These are phyloP conservation scores for Mycena rebaudengoi DNA, from an alignment of 768 basidiomycete genomes.

Conservation along the genomic window DNA sequence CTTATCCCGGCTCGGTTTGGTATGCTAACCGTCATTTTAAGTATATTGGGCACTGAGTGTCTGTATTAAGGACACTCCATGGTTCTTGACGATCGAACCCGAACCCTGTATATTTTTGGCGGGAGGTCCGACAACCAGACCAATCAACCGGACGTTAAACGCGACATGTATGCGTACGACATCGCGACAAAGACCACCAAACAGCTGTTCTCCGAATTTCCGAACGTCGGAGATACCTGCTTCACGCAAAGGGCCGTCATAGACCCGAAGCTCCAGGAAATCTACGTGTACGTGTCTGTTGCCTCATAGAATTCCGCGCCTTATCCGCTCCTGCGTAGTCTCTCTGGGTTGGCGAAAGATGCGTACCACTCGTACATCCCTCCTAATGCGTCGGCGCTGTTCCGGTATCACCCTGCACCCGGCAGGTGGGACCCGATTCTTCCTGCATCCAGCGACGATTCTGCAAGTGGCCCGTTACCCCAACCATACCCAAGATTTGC, in stretches of 20 bases:
- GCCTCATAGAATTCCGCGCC: not conserved
- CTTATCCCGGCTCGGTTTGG: conserved; percentile 70
- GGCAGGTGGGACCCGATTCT: conserved; percentile 73
- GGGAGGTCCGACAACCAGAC: too few species aligned
- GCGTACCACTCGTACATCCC: conserved; percentile 49
- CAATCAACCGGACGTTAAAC: conserved; percentile 64
- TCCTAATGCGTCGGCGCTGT: conserved; percentile 67
- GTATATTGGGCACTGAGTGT: conserved; percentile 1
- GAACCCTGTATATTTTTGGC: conserved; percentile 75
- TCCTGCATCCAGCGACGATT: conserved; percentile 37
- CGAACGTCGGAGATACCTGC: conserved; percentile 65
- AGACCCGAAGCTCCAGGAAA: conserved; percentile 67
- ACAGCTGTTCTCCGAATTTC: conserved; percentile 72
- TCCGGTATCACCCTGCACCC: conserved; percentile 64
- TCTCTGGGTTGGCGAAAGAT: conserved; percentile 66
- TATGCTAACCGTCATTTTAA: conserved; percentile 29
- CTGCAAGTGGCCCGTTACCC: conserved; percentile 31
- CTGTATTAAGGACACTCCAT: conserved; percentile 73
- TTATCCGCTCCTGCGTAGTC: conserved; percentile 44
- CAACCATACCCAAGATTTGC: conserved; percentile 75
- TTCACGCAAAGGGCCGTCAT: conserved; percentile 81
- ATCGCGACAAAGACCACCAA: conserved; percentile 63
- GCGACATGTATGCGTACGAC: conserved; percentile 82
- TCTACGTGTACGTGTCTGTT: conserved; percentile 70
- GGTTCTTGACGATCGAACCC: conserved; percentile 70